phyloP scores from a whole-genome alignment of 192 early-diverging fungal genomes.

The Spizellomyces punctatus region DNA sequence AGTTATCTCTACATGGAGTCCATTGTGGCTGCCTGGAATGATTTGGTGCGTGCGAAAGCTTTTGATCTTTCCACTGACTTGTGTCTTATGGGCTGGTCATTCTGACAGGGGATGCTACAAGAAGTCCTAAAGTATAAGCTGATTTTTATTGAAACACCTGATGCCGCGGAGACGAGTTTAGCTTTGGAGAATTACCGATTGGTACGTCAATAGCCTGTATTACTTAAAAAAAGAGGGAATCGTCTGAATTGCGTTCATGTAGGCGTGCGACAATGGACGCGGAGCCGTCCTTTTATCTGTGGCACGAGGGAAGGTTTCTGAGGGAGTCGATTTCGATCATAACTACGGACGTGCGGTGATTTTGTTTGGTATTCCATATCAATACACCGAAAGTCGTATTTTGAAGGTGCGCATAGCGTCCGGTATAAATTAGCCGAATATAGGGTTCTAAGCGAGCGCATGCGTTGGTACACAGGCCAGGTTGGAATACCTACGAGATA shows the following conservation, averaged over 20 bases:
- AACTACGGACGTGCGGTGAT: slow-evolving; percentile 99
- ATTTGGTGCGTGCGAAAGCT: slow-evolving; percentile 64
- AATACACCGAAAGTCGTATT: slow-evolving; percentile 96
- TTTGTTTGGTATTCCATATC: slow-evolving; percentile 99
- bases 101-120: slow-evolving; percentile 79
- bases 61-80: neutral
- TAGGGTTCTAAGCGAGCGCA: slow-evolving; percentile 68
- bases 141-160: slow-evolving; percentile 99
- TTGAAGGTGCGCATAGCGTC: slow-evolving; percentile 85
- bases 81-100: neutral
- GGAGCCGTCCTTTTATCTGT: slow-evolving; percentile 97
- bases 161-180: slow-evolving; percentile 94
- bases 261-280: slow-evolving; percentile 95
- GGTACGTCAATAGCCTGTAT: neutral
- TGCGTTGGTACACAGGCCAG: slow-evolving; percentile 63
- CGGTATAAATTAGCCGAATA: slow-evolving; percentile 99
- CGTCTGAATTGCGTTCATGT: slow-evolving; percentile 17
- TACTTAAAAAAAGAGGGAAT: too few species aligned
- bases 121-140: slow-evolving; percentile 96
- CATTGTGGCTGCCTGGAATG: slow-evolving; percentile 98
- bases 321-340: slow-evolving; percentile 99
- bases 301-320: slow-evolving; percentile 98
- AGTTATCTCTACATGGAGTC: slow-evolving; percentile 99
- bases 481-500: slow-evolving; percentile 92
- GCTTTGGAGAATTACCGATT: slow-evolving; percentile 94